Percentiles rank a stretch among this genome's conserved stretches.
phyloP scores from a whole-genome alignment of 2,329 filamentous ascomycete genomes.

The Huntiella moniliformis region DNA sequence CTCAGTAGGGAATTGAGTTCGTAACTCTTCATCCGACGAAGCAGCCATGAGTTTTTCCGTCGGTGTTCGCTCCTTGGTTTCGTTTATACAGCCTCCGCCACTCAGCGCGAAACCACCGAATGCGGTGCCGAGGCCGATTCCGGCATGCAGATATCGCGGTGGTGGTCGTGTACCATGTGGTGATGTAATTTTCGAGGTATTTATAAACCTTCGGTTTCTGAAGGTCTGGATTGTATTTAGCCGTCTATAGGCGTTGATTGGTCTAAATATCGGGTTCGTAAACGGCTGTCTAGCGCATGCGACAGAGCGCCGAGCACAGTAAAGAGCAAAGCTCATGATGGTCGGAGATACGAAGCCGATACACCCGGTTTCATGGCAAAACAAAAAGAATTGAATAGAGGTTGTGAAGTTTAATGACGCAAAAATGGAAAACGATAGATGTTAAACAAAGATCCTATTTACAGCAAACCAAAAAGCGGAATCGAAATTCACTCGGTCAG shows the following conservation, averaged over 20 bases:
- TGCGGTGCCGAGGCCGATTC: neutral
- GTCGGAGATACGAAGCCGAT: neutral
- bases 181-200: no score
- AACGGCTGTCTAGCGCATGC: neutral
- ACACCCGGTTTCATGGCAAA: neutral
- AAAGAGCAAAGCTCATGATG: slow-evolving; percentile 10
- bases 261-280: neutral
- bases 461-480: no score
- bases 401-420: no score
- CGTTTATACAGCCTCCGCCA: neutral
- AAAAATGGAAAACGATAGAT: no score
- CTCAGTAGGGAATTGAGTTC: slow-evolving; percentile 44
- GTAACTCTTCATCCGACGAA: slow-evolving; percentile 58
- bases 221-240: no score
- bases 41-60: slow-evolving; percentile 70
- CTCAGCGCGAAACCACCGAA: slow-evolving; percentile 3
- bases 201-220: no score
- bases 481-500: no score
- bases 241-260: no score
- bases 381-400: no score
- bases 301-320: slow-evolving; percentile 2
- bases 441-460: no score
- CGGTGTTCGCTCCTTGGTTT: slow-evolving; percentile 5
- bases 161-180: neutral
- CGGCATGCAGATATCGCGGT: slow-evolving; percentile 4